Evolutionary conservation across 2,329 filamentous ascomycete species (phyloP), one percentile per base, ranked within the genome.

Genomic region (Phialophora tarda): DNA sequence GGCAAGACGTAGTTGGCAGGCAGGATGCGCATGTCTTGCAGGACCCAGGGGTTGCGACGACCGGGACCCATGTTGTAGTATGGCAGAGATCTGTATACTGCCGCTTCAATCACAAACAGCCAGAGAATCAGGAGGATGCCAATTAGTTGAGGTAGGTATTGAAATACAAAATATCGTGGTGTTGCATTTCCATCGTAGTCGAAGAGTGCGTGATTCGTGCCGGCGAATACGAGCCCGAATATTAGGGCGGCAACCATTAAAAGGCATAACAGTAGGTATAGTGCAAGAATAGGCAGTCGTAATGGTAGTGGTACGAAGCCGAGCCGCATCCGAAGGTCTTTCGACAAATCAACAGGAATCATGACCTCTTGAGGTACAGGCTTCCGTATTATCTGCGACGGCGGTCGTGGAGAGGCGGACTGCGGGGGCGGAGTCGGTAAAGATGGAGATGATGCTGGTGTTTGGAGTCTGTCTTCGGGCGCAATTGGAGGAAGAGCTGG

Each of bases 91-190:
- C 94, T 88, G 69, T 90, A 87, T n/a, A 93, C 85, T 2, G 93
- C 87, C 0, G 85, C 83, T 71, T 92, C 85, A 47, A 97, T 82
- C 71, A 88, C 86, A 73, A 96, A 89, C 0, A 91, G 84, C 82
- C 91, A 96, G 6, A 97, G 77, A 54, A 95, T 82, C 41, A 96
- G 79, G 12, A 89, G 71, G 23, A 88, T 87, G 0, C 89, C 91
- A 14, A 96, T 75, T 0, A 96, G 80, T 64, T 93, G 92, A 1
- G 94, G 93, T 1, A 97, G 80, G 70, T 96, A 91, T 68, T 92
- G 86, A 77, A 96, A 95, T 55, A 96, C 78, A 76, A 97, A 97
- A 78, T 96, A 97, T 70, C 88, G 84, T 8, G 84, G 84, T 58
- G 89, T 89, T 67, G 91, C 90, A 64, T 92, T 89, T 32, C 84